Percentiles rank a stretch among this genome's conserved stretches.
These are phyloP conservation scores for Hyaloscypha hepaticicola DNA, from an alignment of 495 filamentous ascomycete species.

Conservation along the genomic window DNA sequence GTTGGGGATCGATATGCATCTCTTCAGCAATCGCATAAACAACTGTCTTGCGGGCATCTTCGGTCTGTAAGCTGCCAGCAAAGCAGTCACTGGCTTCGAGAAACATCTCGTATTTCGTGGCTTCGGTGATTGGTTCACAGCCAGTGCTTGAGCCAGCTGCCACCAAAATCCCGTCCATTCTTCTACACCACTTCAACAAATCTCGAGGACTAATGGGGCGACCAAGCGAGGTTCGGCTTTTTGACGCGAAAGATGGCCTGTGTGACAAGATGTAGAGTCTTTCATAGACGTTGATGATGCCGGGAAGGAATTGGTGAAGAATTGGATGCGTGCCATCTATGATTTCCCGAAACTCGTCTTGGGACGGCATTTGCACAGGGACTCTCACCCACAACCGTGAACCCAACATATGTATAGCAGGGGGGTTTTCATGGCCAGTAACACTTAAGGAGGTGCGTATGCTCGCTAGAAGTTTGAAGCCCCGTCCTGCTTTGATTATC, in stretches of 20 bases:
- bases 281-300: slow-evolving; percentile 74
- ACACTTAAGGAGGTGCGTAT: slow-evolving; percentile 75
- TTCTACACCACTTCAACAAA: slow-evolving; percentile 83
- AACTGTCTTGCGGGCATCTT: slow-evolving; percentile 57
- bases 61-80: slow-evolving; percentile 71
- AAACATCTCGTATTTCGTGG: slow-evolving; percentile 79
- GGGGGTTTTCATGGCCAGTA: slow-evolving; percentile 63
- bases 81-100: slow-evolving; percentile 89
- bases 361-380: slow-evolving; percentile 60
- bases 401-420: slow-evolving; percentile 64
- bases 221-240: slow-evolving; percentile 53
- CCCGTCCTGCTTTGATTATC: slow-evolving; percentile 73
- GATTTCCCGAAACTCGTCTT: slow-evolving; percentile 74
- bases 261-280: slow-evolving; percentile 55
- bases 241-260: slow-evolving; percentile 50
- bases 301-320: slow-evolving; percentile 64
- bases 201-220: slow-evolving; percentile 72
- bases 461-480: slow-evolving; percentile 89
- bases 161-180: slow-evolving; percentile 61
- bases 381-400: slow-evolving; percentile 79
- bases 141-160: slow-evolving; percentile 63
- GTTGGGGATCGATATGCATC: slow-evolving; percentile 79
- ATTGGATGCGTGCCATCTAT: slow-evolving; percentile 66
- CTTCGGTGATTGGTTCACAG: slow-evolving; percentile 71
- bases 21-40: slow-evolving; percentile 72